Evolutionary conservation across 148 eudicot species (phyloP).

Genomic region (Linanthus parryae): DNA sequence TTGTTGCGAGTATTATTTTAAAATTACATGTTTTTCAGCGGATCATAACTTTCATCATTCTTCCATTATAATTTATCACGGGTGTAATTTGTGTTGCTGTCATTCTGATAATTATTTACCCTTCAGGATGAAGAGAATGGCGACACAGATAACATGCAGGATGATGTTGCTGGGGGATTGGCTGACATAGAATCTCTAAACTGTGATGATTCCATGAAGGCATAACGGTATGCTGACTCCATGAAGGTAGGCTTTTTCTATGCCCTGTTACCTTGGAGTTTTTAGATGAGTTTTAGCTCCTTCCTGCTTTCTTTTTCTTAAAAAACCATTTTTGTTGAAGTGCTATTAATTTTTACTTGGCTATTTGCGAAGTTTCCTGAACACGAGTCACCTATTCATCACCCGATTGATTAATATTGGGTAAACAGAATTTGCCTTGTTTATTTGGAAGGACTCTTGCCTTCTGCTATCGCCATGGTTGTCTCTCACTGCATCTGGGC

Average conservation of each 20-base stretch:
- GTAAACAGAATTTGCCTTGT: slow-evolving; percentile 88
- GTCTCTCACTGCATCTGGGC: too few relatives aligned
- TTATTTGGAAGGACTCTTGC: slow-evolving; percentile 82
- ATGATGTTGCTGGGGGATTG: slow-evolving; percentile 70
- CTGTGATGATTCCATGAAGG: slow-evolving; percentile 76
- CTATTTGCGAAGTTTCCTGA: slow-evolving; percentile 55
- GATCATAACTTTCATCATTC: too few relatives aligned
- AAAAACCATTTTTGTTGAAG: not conserved
- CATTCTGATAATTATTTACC: too few relatives aligned
- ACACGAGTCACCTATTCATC: slow-evolving; percentile 90
- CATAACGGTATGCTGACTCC: slow-evolving; percentile 68
- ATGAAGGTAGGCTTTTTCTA: too few relatives aligned
- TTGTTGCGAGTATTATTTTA: too few relatives aligned
- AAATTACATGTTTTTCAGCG: too few relatives aligned
- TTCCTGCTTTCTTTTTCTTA: not conserved
- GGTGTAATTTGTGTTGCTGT: too few relatives aligned
- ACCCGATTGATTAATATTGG: slow-evolving; percentile 91
- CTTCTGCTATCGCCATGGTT: slow-evolving; percentile 89
- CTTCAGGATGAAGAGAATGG: too few relatives aligned
- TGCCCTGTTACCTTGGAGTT: not conserved
- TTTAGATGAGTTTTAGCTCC: not conserved
- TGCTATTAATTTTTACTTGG: not conserved
- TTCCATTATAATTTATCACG: too few relatives aligned
- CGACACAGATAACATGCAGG: slow-evolving; percentile 63
- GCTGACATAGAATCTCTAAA: slow-evolving; percentile 70